Evolutionary conservation across 148 eudicot genomes (phyloP), one percentile per base, ranked within the genome.

Genomic region (Talinum fruticosum): DNA sequence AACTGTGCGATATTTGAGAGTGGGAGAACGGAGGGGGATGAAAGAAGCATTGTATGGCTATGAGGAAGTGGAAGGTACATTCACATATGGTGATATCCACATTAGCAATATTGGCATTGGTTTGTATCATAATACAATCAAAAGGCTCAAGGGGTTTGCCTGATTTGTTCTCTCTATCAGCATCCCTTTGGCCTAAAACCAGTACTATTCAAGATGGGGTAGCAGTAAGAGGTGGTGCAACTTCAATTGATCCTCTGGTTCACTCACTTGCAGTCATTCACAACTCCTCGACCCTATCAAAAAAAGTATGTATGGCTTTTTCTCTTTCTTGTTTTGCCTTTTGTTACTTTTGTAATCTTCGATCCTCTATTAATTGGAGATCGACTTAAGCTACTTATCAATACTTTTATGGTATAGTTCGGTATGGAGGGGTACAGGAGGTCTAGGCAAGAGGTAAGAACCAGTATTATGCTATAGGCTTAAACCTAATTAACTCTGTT

Each of bases 211-310:
- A 57, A 59, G 12, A 71, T 69, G 71, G 75, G 53, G 13, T 51
- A 18, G 21, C 59, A 15, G 28, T 76, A 19, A 16, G 19, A 15
- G n/a, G 57, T 51, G n/a, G 19, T 10, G 23, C n/a, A 0, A 10
- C 71, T 10, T 8, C 41, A 30, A 45, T 28, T 67, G 75, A 77
- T 77, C 76, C 81, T 68, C 49, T 82, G 79, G 69, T 12, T 65
- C 79, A 82, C 71, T 79, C 82, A 71, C 68, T 82, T 30, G 85
- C 82, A 34, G 32, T 79, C 53, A 82, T 82, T 37, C 54, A 82
- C 44, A 79, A 75, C 66, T 75, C 86, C 33, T 81, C 83, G 29
- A 41, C 88, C 6, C 53, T 85, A 3, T 77, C 79, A 10, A 80
- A 77, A 82, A 21, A 77, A 74, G 80, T 68, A 71, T 3, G 85